Conservation (phyloP, 768 basidiomycete genomes). For the Boletales sp. region DNA sequence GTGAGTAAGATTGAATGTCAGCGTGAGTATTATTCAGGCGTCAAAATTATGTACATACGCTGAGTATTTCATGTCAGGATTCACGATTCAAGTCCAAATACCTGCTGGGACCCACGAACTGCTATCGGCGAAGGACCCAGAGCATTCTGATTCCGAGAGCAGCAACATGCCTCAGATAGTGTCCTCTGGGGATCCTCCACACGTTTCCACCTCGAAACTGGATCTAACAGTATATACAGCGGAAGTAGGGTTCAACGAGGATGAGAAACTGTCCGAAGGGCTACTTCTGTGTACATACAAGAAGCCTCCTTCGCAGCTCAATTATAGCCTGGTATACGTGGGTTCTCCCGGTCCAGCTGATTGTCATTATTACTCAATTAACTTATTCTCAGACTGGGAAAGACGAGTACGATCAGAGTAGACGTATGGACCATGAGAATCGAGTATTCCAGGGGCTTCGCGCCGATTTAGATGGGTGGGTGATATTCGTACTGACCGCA, state of each 20-base stretch:
- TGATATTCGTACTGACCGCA: background rate
- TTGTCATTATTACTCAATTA: background rate
- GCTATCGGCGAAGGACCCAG: background rate
- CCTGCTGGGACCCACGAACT: constrained; percentile 38
- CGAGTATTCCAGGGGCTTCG: constrained; percentile 6
- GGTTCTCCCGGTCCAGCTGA: background rate
- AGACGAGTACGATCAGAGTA: constrained; percentile 1
- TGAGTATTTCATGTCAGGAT: constrained; percentile 36
- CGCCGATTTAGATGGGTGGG: constrained; percentile 12
- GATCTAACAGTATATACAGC: constrained; percentile 28
- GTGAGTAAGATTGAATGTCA: constrained; percentile 43
- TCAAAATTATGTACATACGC: background rate
- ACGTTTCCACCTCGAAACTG: constrained; percentile 32
- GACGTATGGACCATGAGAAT: background rate
- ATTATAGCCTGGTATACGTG: constrained; percentile 11
- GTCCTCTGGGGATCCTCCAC: background rate
- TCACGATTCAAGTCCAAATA: constrained; percentile 75
- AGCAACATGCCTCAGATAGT: background rate
- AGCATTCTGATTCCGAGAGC: background rate
- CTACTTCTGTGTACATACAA: constrained; percentile 1
- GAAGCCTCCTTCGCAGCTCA: background rate
- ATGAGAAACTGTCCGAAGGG: background rate
- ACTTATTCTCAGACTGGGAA: constrained; percentile 1
- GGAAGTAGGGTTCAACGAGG: background rate
- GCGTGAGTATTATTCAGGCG: background rate